A percentile compares a stretch with the other conserved stretches of the same genome.
Evolutionary conservation across 2,329 filamentous ascomycete genomes (phyloP).

Genomic region (Colletotrichum somersetense): DNA sequence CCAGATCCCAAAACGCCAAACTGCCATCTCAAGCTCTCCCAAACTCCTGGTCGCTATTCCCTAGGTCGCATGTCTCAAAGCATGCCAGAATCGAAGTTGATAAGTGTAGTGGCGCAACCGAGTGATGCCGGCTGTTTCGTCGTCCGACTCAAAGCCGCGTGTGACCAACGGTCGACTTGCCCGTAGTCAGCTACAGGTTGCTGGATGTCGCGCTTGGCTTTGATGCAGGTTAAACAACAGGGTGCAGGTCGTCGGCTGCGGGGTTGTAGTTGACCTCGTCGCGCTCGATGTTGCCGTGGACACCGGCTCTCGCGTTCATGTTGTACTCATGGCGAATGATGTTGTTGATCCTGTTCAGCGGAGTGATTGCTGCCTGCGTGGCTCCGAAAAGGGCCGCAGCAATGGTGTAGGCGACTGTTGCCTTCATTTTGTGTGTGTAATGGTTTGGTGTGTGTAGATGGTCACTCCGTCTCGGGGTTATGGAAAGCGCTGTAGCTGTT

Average conservation of each 20-base stretch:
- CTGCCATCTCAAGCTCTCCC: background rate
- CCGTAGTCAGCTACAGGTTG: background rate
- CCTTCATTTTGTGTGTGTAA: slow-evolving; percentile 27
- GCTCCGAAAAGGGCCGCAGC: slow-evolving; percentile 33
- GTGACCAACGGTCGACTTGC: background rate
- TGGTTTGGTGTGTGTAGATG: background rate
- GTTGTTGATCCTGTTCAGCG: slow-evolving; percentile 41
- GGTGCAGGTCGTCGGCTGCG: slow-evolving; percentile 23
- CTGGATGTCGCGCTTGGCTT: too few relatives aligned
- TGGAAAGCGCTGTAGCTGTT: background rate
- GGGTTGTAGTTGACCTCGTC: background rate
- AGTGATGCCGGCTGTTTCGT: background rate
- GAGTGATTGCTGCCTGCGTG: slow-evolving; percentile 32
- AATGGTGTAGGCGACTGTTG: slow-evolving; percentile 26
- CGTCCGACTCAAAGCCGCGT: background rate
- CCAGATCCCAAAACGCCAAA: slow-evolving; percentile 24
- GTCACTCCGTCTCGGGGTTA: background rate
- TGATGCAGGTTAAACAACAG: slow-evolving; percentile 1
- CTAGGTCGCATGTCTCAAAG: slow-evolving; percentile 24
- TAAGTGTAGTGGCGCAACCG: background rate
- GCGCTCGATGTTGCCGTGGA: slow-evolving; percentile 25
- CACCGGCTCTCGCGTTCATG: slow-evolving; percentile 36
- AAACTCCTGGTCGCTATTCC: slow-evolving; percentile 26
- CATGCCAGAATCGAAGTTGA: slow-evolving; percentile 32
- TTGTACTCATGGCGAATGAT: slow-evolving; percentile 41